phyloP scores from a whole-genome alignment of 345 rosid species.

The Jatropha curcas region DNA sequence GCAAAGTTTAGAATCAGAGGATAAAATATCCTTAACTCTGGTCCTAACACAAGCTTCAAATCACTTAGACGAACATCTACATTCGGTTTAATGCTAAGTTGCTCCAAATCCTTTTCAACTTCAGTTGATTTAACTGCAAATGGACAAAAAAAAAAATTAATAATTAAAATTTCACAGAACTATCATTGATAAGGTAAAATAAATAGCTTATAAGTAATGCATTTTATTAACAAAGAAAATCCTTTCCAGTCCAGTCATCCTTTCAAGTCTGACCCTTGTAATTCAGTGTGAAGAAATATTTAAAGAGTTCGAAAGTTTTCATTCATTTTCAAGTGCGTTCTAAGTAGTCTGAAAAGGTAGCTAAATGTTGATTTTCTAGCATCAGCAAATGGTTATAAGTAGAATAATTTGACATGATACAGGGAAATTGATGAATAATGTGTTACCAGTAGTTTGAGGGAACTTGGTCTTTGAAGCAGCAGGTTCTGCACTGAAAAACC shows the following conservation, averaged over 20 bases:
- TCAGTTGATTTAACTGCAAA: conserved; percentile 64
- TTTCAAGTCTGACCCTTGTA: neutral
- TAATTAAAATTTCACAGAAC: neutral
- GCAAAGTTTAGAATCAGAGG: conserved; percentile 94
- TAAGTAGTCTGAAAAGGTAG: neutral
- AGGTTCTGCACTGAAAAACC: conserved; percentile 71
- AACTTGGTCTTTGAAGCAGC: conserved; percentile 59
- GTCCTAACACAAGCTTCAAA: conserved; percentile 91
- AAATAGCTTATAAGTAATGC: neutral
- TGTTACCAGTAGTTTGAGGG: conserved; percentile 60
- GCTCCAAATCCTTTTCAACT: conserved; percentile 67
- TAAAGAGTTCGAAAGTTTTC: neutral
- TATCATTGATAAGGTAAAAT: neutral
- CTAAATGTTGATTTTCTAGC: conserved; percentile 3
- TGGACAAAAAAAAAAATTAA: conserved; percentile 21
- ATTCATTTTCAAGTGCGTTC: neutral
- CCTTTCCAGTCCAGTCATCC: neutral
- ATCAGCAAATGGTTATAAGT: conserved; percentile 5
- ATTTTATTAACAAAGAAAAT: neutral
- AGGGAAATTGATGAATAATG: conserved; percentile 15
- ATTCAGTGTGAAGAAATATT: conserved; percentile 3
- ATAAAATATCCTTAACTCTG: conserved; percentile 85
- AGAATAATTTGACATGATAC: neutral
- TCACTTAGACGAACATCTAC: conserved; percentile 83
- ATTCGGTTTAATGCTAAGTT: conserved; percentile 67